Evolutionary conservation across 306 rosid species (phyloP).

Genomic region (Ormosia semicastrata): DNA sequence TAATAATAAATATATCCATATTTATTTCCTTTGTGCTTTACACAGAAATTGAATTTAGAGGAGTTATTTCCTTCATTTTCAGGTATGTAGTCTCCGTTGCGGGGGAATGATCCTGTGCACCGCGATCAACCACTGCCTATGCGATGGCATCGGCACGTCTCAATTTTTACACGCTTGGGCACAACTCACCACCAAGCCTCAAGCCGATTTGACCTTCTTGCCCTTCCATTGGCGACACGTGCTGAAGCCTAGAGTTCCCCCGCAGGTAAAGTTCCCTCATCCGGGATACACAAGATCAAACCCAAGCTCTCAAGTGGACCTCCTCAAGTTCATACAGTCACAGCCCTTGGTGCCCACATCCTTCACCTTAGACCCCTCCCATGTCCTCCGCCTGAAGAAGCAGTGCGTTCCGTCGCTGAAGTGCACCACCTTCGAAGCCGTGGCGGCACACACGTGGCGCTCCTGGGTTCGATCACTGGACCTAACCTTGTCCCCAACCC

Average conservation of each 20-base stretch:
- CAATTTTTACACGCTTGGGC: conserved; percentile 85
- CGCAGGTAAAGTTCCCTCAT: conserved; percentile 24
- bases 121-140: conserved; percentile 74
- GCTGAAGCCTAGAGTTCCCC: conserved; percentile 53
- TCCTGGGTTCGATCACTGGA: conserved; percentile 67
- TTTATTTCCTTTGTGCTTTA: background rate
- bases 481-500: conserved; percentile 21
- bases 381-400: conserved; percentile 52
- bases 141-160: conserved; percentile 84
- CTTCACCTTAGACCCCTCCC: conserved; percentile 46
- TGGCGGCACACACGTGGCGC: conserved; percentile 90
- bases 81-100: conserved; percentile 69
- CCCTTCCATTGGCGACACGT: conserved; percentile 65
- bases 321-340: conserved; percentile 53
- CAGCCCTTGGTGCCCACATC: conserved; percentile 62
- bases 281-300: conserved; percentile 45
- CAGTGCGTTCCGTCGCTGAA: conserved; percentile 64
- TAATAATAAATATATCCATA: too few species aligned
- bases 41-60: too few species aligned
- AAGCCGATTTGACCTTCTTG: conserved; percentile 23
- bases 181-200: conserved; percentile 34
- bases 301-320: conserved; percentile 31
- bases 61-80: background rate
- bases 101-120: conserved; percentile 88
- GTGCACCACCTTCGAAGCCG: conserved; percentile 70